phyloP scores from a whole-genome alignment of 495 filamentous ascomycete species.

The Staphylotrichum longicolle region DNA sequence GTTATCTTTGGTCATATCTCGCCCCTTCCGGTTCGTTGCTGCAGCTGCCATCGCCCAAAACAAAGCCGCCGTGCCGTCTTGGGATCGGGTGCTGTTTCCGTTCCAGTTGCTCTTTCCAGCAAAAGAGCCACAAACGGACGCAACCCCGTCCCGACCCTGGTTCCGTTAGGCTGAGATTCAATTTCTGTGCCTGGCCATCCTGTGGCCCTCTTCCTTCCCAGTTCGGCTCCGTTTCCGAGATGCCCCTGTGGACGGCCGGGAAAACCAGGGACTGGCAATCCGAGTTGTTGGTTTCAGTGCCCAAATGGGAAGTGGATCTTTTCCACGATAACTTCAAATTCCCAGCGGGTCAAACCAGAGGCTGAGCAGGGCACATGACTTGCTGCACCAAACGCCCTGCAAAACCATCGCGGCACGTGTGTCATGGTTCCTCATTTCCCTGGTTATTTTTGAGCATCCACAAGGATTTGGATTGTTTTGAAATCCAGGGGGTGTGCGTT shows the following conservation, averaged over 20 bases:
- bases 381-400: conserved; percentile 5
- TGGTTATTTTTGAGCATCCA: conserved; percentile 15
- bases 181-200: background rate
- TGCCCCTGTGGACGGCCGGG: conserved; percentile 11
- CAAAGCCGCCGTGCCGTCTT: background rate
- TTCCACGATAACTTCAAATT: background rate
- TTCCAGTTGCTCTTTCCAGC: background rate
- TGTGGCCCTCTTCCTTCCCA: background rate
- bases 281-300: conserved; percentile 18
- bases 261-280: conserved; percentile 14
- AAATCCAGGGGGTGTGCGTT: conserved; percentile 1
- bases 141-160: background rate
- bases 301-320: conserved; percentile 11
- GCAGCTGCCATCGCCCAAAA: background rate
- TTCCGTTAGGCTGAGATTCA: background rate
- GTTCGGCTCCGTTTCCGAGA: background rate
- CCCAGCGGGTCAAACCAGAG: background rate
- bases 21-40: conserved; percentile 2
- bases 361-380: conserved; percentile 25
- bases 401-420: background rate
- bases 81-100: conserved; percentile 14
- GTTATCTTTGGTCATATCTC: conserved; percentile 3
- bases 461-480: background rate
- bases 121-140: background rate
- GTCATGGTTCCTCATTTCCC: conserved; percentile 1